Conservation (phyloP, 768 basidiomycete genomes). For the Boletus subcaerulescens region DNA sequence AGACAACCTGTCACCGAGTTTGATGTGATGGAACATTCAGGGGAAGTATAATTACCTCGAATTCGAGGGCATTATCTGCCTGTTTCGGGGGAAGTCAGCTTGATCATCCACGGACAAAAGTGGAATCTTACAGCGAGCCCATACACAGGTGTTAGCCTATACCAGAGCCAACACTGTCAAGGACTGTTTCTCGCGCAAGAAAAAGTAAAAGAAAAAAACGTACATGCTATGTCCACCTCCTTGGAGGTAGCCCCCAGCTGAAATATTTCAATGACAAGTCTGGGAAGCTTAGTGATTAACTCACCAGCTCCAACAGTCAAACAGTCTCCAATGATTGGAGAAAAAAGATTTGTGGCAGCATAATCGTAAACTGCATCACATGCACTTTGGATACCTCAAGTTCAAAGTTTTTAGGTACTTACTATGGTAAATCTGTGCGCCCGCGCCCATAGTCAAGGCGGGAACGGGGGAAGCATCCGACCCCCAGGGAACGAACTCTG, state of each 20-base stretch:
- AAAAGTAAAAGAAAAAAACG: background rate
- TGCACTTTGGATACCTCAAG: background rate
- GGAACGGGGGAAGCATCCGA: slow-evolving; percentile 15
- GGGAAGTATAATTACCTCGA: slow-evolving; percentile 20
- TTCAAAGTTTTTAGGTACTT: background rate
- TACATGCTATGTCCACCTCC: slow-evolving; percentile 47
- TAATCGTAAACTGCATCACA: slow-evolving; percentile 14
- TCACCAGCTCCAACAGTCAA: slow-evolving; percentile 20
- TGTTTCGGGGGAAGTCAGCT: slow-evolving; percentile 10
- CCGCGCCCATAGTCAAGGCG: slow-evolving; percentile 20
- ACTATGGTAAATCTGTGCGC: slow-evolving; percentile 13
- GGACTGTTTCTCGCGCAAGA: background rate
- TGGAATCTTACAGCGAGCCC: slow-evolving; percentile 38
- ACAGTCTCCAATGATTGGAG: slow-evolving; percentile 20
- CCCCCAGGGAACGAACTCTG: slow-evolving; percentile 20
- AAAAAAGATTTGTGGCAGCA: slow-evolving; percentile 11
- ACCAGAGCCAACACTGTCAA: background rate
- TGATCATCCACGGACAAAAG: background rate
- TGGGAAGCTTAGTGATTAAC: background rate
- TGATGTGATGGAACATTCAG: background rate
- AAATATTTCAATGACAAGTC: background rate
- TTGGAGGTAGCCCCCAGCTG: slow-evolving; percentile 47
- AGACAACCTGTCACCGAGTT: background rate
- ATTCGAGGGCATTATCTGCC: slow-evolving; percentile 50
- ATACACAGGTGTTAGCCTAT: slow-evolving; percentile 35